phyloP scores from a whole-genome alignment of 495 filamentous ascomycete genomes.

The Lepraria neglecta region DNA sequence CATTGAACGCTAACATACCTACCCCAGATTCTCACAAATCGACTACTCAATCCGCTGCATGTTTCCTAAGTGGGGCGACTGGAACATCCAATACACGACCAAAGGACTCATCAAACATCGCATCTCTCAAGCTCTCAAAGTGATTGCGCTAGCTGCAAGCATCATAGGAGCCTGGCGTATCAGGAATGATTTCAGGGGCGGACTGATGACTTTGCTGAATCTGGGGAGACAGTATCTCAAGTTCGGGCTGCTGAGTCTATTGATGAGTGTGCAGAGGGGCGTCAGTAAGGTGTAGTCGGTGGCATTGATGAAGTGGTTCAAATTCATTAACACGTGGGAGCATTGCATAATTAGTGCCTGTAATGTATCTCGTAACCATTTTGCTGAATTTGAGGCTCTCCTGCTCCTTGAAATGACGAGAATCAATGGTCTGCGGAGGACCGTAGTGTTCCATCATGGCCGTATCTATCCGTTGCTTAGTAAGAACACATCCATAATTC shows the following conservation, averaged over 20 bases:
- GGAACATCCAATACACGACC: constrained; percentile 46
- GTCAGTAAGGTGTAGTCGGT: not conserved
- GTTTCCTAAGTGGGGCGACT: constrained; percentile 53
- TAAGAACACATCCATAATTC: no score
- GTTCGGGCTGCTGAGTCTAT: not conserved
- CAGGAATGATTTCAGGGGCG: constrained; percentile 11
- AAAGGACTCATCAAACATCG: constrained; percentile 37
- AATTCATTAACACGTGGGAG: no score
- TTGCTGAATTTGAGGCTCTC: no score
- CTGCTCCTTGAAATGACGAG: no score
- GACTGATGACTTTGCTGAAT: not conserved
- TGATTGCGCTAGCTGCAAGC: constrained; percentile 25
- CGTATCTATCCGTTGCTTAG: no score
- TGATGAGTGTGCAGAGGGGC: not conserved
- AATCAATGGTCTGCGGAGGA: no score
- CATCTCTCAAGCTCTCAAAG: constrained; percentile 20
- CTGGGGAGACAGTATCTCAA: not conserved
- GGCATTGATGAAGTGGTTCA: no score
- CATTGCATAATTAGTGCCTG: no score
- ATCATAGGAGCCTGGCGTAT: constrained; percentile 21
- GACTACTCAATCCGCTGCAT: constrained; percentile 44
- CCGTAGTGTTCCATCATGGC: no score
- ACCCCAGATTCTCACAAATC: constrained; percentile 45
- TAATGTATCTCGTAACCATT: no score
- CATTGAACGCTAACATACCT: not conserved